phyloP scores from a whole-genome alignment of 148 eudicot species.

The Rhododendron henanense region DNA sequence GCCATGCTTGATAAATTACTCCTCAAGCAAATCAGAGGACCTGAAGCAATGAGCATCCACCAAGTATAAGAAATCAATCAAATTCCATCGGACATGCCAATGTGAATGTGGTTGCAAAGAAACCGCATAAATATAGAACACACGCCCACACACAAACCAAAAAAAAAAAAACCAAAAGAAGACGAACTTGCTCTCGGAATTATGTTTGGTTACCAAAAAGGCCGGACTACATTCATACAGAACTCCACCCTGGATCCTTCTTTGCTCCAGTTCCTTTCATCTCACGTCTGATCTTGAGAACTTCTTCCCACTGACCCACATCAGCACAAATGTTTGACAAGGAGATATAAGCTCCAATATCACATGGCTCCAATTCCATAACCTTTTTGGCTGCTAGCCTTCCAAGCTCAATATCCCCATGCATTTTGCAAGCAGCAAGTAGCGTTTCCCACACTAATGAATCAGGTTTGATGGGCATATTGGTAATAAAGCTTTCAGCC shows the following conservation, averaged over 20 bases:
- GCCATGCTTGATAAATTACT: background rate
- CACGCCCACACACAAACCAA: background rate
- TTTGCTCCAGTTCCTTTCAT: slow-evolving; percentile 51
- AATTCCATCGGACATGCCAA: background rate
- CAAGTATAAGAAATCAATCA: background rate
- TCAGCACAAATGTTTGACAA: slow-evolving; percentile 76
- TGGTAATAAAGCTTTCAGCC: slow-evolving; percentile 57
- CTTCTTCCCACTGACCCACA: slow-evolving; percentile 78
- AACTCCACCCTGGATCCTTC: slow-evolving; percentile 88
- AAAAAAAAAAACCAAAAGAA: background rate
- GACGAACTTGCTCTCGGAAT: background rate
- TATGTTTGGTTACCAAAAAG: background rate
- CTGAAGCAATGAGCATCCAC: background rate
- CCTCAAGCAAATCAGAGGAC: background rate
- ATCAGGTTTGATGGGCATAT: slow-evolving; percentile 67
- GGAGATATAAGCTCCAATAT: slow-evolving; percentile 52
- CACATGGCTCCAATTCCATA: slow-evolving; percentile 57
- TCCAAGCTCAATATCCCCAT: slow-evolving; percentile 69
- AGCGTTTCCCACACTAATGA: slow-evolving; percentile 71
- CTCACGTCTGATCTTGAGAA: slow-evolving; percentile 42
- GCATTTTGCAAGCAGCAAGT: slow-evolving; percentile 81
- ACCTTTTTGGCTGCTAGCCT: slow-evolving; percentile 59
- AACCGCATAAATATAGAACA: background rate
- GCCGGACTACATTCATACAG: slow-evolving; percentile 25
- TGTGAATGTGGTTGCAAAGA: background rate